Evolutionary conservation across 805 yeast genomes (phyloP).

Genomic region (Yamadazyma paraphyllophila): DNA sequence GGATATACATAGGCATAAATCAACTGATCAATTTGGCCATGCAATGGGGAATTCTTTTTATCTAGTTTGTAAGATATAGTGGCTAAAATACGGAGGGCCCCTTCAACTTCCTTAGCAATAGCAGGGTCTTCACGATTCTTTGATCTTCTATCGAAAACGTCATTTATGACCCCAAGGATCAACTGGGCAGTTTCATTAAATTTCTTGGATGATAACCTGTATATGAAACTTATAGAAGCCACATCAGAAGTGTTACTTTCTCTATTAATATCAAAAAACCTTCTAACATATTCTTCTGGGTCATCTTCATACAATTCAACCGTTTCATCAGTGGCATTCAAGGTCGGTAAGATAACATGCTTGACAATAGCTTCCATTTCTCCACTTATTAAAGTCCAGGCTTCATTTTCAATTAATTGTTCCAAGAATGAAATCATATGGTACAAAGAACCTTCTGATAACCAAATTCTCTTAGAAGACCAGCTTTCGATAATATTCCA

Average conservation of each 20-base stretch:
- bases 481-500: conserved; percentile 43
- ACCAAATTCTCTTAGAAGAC: conserved; percentile 39
- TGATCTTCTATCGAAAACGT: conserved; percentile 32
- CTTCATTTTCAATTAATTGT: conserved; percentile 39
- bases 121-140: conserved; percentile 25
- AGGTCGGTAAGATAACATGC: conserved; percentile 42
- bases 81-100: conserved; percentile 42
- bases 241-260: conserved; percentile 49
- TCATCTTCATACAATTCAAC: conserved; percentile 46
- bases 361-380: conserved; percentile 40
- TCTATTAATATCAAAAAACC: conserved; percentile 46
- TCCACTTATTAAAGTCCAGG: conserved; percentile 34
- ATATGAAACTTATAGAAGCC: conserved; percentile 48
- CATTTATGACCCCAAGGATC: conserved; percentile 32
- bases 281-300: conserved; percentile 44
- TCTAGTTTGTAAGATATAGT: conserved; percentile 39
- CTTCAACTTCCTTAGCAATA: conserved; percentile 39
- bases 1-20: conserved; percentile 40
- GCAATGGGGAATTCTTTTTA: conserved; percentile 34
- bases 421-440: conserved; percentile 45
- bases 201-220: conserved; percentile 34
- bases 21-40: conserved; percentile 39
- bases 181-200: conserved; percentile 38
- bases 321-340: conserved; percentile 36
- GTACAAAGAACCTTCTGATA: conserved; percentile 38